phyloP scores from a whole-genome alignment of 225 moss, liverwort and hornwort species.

The Polytrichum formosum region DNA sequence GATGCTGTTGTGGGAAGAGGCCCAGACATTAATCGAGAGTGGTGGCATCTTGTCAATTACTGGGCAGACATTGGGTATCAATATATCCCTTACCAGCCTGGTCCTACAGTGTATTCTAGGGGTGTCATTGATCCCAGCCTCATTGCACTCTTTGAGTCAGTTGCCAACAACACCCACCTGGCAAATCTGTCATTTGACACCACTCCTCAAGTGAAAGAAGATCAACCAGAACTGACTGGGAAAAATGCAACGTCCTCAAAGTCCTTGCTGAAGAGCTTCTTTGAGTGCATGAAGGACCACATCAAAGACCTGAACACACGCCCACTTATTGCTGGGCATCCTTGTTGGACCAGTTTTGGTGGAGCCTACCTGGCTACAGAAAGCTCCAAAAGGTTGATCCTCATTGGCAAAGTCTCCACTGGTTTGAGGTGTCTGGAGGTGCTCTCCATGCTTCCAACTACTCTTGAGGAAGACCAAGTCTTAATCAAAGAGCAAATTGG shows the following conservation, averaged over 20 bases:
- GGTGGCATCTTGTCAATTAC: constrained; percentile 71
- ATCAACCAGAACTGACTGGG: not conserved
- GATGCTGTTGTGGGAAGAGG: constrained; percentile 59
- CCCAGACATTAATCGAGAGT: constrained; percentile 52
- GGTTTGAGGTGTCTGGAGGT: constrained; percentile 72
- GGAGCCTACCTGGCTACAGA: constrained; percentile 31
- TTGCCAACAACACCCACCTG: constrained; percentile 39
- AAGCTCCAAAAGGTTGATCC: constrained; percentile 30
- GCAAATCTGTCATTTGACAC: constrained; percentile 9
- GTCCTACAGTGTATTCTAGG: constrained; percentile 65
- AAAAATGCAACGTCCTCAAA: constrained; percentile 14
- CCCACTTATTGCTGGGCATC: constrained; percentile 51
- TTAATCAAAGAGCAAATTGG: constrained; percentile 30
- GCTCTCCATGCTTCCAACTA: constrained; percentile 65
- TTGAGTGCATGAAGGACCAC: constrained; percentile 55
- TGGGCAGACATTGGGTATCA: constrained; percentile 93
- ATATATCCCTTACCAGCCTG: constrained; percentile 83
- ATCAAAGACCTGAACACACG: constrained; percentile 25
- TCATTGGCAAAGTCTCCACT: constrained; percentile 68
- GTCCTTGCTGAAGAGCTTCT: constrained; percentile 48
- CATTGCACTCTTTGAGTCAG: constrained; percentile 53
- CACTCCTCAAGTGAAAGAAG: constrained; percentile 8
- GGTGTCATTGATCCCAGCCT: constrained; percentile 90
- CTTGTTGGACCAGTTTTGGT: constrained; percentile 51
- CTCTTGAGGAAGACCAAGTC: constrained; percentile 58